Base-by-base conservation (phyloP, 768 basidiomycete species). In the Boletus rubropictus region DNA sequence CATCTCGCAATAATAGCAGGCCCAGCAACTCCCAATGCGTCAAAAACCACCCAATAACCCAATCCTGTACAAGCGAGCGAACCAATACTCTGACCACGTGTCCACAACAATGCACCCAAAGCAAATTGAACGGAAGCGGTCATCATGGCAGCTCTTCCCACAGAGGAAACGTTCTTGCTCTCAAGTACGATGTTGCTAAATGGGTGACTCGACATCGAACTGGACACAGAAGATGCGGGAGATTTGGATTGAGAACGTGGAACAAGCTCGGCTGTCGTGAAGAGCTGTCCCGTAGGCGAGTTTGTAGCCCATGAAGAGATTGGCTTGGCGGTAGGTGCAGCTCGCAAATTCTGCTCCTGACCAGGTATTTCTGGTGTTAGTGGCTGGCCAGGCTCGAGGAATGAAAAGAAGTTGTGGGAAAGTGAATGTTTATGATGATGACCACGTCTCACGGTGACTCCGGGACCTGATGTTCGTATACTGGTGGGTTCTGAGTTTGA, bases 1-100 rank as follows among this genome's bases (percentile, higher is more conserved):
- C 18, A 76, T 72, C 21, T 68, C 67, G 60, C 58, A 17, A 65
- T 50, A 7, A 62, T 47, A 7, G 48, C 53, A 28, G 62, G 34
- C 67, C 72, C 20, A 85, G 63, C 17, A 64, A 95, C 77, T 0
- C 94, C 94, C 52, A 93, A 72, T 3, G 92, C 79, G 62, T 98
- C 95, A 60, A 97, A 99, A 2, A 97, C 92, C 20, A 95, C 82
- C 82, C 95, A 87, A 62, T 99, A 99, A 0, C 95, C 96, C 15
- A 99, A 66, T 0, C 92, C 96, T 1, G 95, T 95, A 46, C 86
- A 82, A 7, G 86, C 76, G 24, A 98, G 69, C 39, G 90, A 92
- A 15, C 93, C 93, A 18, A 82, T 79, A 50, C 84, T 82, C 66
- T 99, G 96, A 2, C 93, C 94, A 20, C 74, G 75, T 0, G 92